Evolutionary conservation across 163 green algal genomes (phyloP), one percentile per base, ranked within the genome.

Genomic region (Scenedesmus sp.): DNA sequence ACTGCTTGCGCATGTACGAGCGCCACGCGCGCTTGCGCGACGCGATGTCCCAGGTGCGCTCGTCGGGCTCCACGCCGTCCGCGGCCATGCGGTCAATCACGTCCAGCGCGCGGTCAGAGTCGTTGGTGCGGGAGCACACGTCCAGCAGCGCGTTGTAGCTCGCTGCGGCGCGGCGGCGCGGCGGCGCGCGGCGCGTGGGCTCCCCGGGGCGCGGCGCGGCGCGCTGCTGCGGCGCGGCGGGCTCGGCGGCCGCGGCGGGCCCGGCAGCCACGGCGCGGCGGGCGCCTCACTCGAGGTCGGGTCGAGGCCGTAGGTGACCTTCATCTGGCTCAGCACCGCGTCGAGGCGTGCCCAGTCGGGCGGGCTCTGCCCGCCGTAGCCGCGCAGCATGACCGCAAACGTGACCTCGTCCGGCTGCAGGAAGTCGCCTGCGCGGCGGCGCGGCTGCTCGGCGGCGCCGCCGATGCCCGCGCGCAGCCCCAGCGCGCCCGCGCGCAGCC

Each of bases 91-190:
- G 88, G 28, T 91, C 87, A 57, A 97, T 89, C 26, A 97, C 83
- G 58, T 96, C 92, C 26, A 88, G 69, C 0, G 89, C 93, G 4
- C 93, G 75, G 29, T 93, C 87, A 29, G 88, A 63, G 75, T 97
- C 93, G n/a, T 92, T 92, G 9, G 86, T 92, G 62, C 82, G 82
- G 33, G 80, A 85, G 78, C 92, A 97, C 22, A 93, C 85, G 63
- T 94, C 91, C 53, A 97, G 86, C 75, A 97, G 72, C 11, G 83
- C 86, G 76, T 96, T 97, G 89, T 90, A 96, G 15, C 85, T 87
- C 10, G 64, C 87, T 93, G 85, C 65, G 77, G n/a, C 22, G 17
- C 58, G 44, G 7, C 11, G n/a, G n/a, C n/a, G n/a, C n/a, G n/a
- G n/a, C n/a, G n/a, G n/a, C n/a, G n/a, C n/a, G n/a, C n/a, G n/a